Percentiles rank a stretch among this genome's conserved stretches.
Evolutionary conservation across 148 eudicot genomes (phyloP).

Genomic region (Vaccinium macrocarpon): DNA sequence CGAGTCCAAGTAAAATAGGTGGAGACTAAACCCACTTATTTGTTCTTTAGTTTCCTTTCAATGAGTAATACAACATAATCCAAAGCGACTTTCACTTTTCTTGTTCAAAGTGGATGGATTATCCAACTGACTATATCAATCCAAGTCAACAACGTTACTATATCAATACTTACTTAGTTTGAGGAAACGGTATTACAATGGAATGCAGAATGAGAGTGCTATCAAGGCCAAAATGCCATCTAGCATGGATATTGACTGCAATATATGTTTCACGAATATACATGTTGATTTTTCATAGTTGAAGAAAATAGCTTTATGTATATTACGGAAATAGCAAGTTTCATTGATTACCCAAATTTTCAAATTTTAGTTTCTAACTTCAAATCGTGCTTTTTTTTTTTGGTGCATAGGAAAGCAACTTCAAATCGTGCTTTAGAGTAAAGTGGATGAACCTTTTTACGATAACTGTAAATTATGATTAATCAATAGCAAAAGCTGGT

Average conservation of each 20-base stretch:
- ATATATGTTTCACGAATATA: no score
- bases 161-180: background rate
- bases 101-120: no score
- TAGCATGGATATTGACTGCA: background rate
- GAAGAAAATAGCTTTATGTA: background rate
- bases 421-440: background rate
- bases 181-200: background rate
- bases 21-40: background rate
- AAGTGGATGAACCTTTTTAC: background rate
- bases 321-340: background rate
- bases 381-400: background rate
- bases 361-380: background rate
- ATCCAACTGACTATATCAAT: background rate
- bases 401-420: no score
- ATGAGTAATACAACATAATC: background rate
- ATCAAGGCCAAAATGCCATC: background rate
- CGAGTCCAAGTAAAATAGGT: no score
- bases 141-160: no score
- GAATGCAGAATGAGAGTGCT: background rate
- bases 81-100: background rate
- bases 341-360: background rate
- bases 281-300: background rate
- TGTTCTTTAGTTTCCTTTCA: background rate
- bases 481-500: background rate
- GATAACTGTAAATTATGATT: no score